Conservation (phyloP, 495 filamentous ascomycete species). For the Aspergillus ostianus region DNA sequence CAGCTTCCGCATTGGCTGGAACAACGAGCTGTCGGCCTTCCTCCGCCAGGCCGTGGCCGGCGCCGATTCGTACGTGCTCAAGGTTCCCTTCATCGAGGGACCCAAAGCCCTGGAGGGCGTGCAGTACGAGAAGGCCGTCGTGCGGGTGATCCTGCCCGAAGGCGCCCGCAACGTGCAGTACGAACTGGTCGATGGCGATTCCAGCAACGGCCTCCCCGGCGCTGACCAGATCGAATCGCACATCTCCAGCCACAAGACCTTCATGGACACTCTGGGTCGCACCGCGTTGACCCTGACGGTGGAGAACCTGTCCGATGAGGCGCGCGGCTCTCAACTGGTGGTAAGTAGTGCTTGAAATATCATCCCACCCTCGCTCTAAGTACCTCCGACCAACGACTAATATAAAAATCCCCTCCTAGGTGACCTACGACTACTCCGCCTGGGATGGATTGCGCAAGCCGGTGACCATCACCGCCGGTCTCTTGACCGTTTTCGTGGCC, state of each 20-base stretch:
- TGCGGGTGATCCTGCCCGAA: conserved; percentile 86
- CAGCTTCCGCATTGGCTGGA: conserved; percentile 92
- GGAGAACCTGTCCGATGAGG: conserved; percentile 83
- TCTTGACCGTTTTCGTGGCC: conserved; percentile 70
- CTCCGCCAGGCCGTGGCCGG: conserved; percentile 57
- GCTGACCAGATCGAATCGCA: conserved; percentile 40
- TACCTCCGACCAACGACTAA: conserved; percentile 1
- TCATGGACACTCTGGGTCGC: conserved; percentile 90
- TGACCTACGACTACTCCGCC: conserved; percentile 84
- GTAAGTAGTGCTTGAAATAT: conserved; percentile 37
- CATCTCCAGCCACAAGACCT: conserved; percentile 71
- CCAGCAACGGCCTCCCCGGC: conserved; percentile 40
- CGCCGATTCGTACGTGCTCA: conserved; percentile 71
- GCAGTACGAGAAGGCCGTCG: conserved; percentile 75
- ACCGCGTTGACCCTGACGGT: conserved; percentile 79
- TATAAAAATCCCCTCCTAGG: conserved; percentile 16
- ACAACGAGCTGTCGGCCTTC: conserved; percentile 75
- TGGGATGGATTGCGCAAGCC: conserved; percentile 81
- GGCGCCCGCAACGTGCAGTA: conserved; percentile 76
- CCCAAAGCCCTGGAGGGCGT: conserved; percentile 80
- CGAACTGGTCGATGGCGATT: conserved; percentile 34
- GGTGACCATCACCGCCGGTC: conserved; percentile 71
- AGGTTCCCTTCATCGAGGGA: conserved; percentile 94
- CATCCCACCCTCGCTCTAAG: no score
- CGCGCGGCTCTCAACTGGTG: conserved; percentile 74